Conservation (phyloP, 2,329 filamentous ascomycete genomes). For the Ophiostoma australiae region DNA sequence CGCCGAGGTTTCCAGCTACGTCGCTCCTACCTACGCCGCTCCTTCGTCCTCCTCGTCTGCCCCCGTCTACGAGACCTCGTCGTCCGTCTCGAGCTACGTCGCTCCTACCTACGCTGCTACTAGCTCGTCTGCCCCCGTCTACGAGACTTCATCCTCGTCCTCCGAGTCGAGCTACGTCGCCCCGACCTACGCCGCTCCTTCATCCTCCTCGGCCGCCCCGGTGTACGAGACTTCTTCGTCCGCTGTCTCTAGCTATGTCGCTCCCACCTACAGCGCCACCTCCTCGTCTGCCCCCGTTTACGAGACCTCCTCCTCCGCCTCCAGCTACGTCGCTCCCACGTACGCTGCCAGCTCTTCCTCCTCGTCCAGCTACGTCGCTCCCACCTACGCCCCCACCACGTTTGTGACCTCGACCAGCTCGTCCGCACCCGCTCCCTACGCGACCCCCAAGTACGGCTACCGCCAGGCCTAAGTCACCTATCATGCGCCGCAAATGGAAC, state of each 20-base stretch:
- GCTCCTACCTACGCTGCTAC: background rate
- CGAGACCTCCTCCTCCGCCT: background rate
- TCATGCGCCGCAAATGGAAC: background rate
- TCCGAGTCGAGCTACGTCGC: background rate
- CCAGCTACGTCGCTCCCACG: background rate
- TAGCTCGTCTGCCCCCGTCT: background rate
- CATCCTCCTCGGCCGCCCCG: background rate
- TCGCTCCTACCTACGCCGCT: background rate
- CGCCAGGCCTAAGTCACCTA: background rate
- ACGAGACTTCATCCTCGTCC: background rate
- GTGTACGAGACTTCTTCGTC: background rate
- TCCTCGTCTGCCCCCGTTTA: background rate
- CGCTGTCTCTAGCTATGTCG: background rate
- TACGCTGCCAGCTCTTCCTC: background rate
- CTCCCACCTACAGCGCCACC: background rate
- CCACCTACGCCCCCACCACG: background rate
- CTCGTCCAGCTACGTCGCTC: background rate
- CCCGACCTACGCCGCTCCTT: background rate
- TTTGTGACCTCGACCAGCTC: slow-evolving; percentile 5
- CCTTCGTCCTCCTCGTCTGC: background rate
- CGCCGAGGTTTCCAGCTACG: background rate
- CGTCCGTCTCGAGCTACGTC: background rate
- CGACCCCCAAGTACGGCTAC: background rate
- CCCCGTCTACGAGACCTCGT: background rate
- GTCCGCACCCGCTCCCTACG: background rate